Conservation (phyloP, 2,329 filamentous ascomycete species). For the Colletotrichum spaethianum region DNA sequence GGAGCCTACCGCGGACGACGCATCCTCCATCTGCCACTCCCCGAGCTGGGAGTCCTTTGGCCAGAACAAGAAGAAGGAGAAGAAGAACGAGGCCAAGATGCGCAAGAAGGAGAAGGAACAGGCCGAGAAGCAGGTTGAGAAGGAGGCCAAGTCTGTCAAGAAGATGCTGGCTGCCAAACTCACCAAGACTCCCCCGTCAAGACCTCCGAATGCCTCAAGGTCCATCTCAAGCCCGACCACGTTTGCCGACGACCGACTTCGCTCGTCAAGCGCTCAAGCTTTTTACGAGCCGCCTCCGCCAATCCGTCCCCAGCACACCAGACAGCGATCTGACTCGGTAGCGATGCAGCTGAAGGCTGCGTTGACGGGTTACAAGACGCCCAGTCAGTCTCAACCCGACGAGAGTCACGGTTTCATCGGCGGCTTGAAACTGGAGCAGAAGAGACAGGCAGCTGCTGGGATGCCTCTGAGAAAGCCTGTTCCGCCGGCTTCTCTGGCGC, state of each 20-base stretch:
- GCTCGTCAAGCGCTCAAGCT: slow-evolving; percentile 28
- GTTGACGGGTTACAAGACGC: slow-evolving; percentile 41
- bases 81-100: slow-evolving; percentile 59
- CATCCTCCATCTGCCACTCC: slow-evolving; percentile 70
- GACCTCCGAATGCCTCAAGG: slow-evolving; percentile 35
- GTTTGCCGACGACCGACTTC: slow-evolving; percentile 26
- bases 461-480: slow-evolving; percentile 20
- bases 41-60: slow-evolving; percentile 74
- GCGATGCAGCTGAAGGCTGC: slow-evolving; percentile 40
- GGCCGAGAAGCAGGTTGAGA: slow-evolving; percentile 49
- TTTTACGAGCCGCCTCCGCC: slow-evolving; percentile 28
- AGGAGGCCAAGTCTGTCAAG: slow-evolving; percentile 54
- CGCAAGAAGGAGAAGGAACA: slow-evolving; percentile 60
- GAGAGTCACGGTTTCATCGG: slow-evolving; percentile 56
- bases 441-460: slow-evolving; percentile 50
- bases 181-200: slow-evolving; percentile 53
- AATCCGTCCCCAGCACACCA: slow-evolving; percentile 27
- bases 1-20: slow-evolving; percentile 57
- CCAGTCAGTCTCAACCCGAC: background rate
- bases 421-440: slow-evolving; percentile 57
- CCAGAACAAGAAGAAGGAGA: slow-evolving; percentile 67
- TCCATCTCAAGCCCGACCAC: slow-evolving; percentile 29
- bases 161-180: slow-evolving; percentile 54
- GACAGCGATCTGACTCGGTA: slow-evolving; percentile 40
- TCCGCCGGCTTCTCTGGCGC: slow-evolving; percentile 9